Evolutionary conservation across 768 basidiomycete genomes (phyloP).

Genomic region (Tricholoma matsutake): DNA sequence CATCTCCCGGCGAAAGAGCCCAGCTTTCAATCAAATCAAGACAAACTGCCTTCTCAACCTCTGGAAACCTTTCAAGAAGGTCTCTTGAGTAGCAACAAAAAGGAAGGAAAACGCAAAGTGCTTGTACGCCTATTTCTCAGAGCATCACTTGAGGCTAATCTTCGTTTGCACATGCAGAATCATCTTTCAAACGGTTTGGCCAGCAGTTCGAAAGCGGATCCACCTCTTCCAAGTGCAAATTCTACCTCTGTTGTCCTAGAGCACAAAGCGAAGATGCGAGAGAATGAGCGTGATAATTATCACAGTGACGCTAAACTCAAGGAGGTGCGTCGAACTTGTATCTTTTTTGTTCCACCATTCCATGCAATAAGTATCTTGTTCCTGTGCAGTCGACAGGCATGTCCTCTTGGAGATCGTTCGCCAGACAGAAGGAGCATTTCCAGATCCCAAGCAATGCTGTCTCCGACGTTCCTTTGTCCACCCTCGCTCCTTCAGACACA

Average conservation of each 20-base stretch:
- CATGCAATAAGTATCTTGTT: not conserved
- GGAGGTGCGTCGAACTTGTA: not conserved
- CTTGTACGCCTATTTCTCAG: not conserved
- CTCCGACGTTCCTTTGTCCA: not conserved
- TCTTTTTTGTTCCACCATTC: not conserved
- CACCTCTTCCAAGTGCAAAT: not conserved
- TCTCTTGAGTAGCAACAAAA: constrained; percentile 9
- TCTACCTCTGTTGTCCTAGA: not conserved
- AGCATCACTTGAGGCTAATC: not conserved
- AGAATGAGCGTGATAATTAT: not conserved
- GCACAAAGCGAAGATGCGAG: not conserved
- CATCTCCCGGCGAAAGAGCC: constrained; percentile 20
- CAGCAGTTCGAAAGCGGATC: not conserved
- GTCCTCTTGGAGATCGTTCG: not conserved
- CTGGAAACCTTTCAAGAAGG: constrained; percentile 4
- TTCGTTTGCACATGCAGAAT: not conserved
- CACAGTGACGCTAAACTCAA: not conserved
- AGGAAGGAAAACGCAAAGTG: constrained; percentile 11
- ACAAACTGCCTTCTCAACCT: constrained; percentile 10
- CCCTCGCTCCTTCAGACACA: not conserved
- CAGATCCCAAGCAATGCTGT: not conserved
- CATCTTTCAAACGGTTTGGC: not conserved
- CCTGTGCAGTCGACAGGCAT: not conserved
- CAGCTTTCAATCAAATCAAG: constrained; percentile 5
- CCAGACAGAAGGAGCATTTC: not conserved